Conservation (phyloP, 179 eudicot species). For the Silene noctiflora region DNA sequence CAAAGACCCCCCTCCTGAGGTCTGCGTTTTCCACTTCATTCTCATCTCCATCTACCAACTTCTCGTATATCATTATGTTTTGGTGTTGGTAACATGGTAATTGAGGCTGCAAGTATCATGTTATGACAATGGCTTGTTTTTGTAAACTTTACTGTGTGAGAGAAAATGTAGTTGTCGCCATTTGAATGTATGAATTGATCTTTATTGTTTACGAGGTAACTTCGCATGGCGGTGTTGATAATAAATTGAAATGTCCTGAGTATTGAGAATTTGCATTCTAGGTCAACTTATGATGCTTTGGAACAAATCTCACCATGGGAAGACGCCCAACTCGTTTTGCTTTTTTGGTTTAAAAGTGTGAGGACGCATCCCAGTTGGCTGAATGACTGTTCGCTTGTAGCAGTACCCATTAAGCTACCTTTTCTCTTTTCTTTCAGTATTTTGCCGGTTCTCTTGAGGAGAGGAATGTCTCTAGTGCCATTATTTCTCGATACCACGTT, state of each 20-base stretch:
- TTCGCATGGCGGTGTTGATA: neutral
- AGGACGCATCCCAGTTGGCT: neutral
- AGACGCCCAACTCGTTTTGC: neutral
- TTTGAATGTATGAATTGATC: neutral
- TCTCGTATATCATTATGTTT: too few species aligned
- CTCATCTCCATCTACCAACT: too few species aligned
- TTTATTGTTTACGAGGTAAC: too few species aligned
- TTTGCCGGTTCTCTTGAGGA: neutral
- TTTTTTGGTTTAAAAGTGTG: neutral
- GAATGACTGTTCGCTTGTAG: neutral
- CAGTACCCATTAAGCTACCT: neutral
- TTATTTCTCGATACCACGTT: neutral
- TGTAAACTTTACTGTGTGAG: too few species aligned
- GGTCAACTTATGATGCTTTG: neutral
- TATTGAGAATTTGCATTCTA: neutral
- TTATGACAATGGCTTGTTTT: too few species aligned
- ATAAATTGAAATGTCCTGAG: neutral
- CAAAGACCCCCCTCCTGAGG: constrained; percentile 32
- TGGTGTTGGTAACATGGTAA: too few species aligned
- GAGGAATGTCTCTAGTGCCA: neutral
- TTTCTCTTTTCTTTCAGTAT: neutral
- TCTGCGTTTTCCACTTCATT: constrained; percentile 1
- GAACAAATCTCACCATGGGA: too few species aligned
- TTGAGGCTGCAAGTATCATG: too few species aligned
- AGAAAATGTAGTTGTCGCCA: too few species aligned